These are phyloP conservation scores for Ensete glaucum DNA, from an alignment of 176 grass and related monocot species.

Conservation along the genomic window DNA sequence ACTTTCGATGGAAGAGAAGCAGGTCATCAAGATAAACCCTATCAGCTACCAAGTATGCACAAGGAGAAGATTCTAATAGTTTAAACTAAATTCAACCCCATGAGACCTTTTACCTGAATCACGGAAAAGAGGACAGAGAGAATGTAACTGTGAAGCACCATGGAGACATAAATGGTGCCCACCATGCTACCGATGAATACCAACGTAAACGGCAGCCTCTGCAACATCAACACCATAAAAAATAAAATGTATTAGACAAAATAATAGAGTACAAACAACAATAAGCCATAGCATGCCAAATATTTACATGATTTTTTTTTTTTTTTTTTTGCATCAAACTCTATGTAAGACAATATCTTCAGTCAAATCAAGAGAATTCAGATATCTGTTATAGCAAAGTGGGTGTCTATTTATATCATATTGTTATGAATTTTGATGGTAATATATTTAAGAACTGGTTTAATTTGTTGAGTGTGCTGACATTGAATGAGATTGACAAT, in stretches of 20 bases:
- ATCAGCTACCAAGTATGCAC: background rate
- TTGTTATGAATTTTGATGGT: too few species aligned
- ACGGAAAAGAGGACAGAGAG: conserved; percentile 87
- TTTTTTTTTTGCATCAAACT: too few species aligned
- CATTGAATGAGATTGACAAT: too few species aligned
- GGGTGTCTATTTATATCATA: too few species aligned
- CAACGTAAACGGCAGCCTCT: conserved; percentile 76
- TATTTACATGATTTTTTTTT: too few species aligned
- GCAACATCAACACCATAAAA: conserved; percentile 10
- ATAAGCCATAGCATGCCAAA: background rate
- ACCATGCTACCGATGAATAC: conserved; percentile 87
- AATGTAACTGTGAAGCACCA: conserved; percentile 95
- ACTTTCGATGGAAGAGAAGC: too few species aligned
- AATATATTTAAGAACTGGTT: too few species aligned
- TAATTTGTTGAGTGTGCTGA: too few species aligned
- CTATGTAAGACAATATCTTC: too few species aligned
- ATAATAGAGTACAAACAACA: background rate
- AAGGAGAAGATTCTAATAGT: background rate
- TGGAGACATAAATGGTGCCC: conserved; percentile 91
- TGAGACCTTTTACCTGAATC: conserved; percentile 52
- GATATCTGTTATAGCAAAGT: too few species aligned
- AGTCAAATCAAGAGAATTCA: too few species aligned
- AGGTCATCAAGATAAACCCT: background rate
- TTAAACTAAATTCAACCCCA: background rate
- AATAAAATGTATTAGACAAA: background rate